Base-by-base conservation (phyloP, 805 yeast genomes). In the Candida patagonica region DNA sequence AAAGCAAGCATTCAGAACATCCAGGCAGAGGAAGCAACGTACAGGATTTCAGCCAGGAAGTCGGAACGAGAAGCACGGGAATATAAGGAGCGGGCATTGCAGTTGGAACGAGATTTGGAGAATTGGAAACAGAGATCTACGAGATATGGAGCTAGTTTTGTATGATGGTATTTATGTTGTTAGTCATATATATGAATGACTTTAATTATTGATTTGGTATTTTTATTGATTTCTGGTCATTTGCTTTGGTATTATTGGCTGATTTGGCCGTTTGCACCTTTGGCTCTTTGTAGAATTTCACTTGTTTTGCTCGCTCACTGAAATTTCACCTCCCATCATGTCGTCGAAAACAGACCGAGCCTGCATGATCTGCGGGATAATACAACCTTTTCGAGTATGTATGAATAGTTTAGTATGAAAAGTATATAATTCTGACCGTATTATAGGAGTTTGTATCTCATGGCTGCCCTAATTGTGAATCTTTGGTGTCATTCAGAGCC, bases 391-490 rank as follows among this genome's bases (percentile, higher is more conserved):
- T 50, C 73, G 68, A 42, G 82, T 76, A 51, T 34, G 76, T 45
- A 8, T 6, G 6, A 12, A 23, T 16, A 5, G 23, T 30, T 25
- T 27, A 22, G n/a, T 37, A 10, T 29, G 16, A 29, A 15, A 13
- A 4, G 31, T 15, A 29, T 29, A 5, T 5, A 15, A 29, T 8
- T 5, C 17, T 29, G 16, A 29, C 31, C 4, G 31, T 8, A 24
- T 24, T 31, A 5, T 41, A 65, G 71, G 72, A 71, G 53, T 92
- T 92, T 59, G 75, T 82, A 37, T 78, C 78, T 42, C 76, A 76
- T 15, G 97, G 97, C 5, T 89, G 98, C 62, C 97, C 98, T 10
- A 89, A 89, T 68, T 89, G 98, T 65, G 97, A 86, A 54, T 78
- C 88, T 39, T 76, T 89, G 22, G 70, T 89, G 53, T 87, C 82